phyloP scores from a whole-genome alignment of 441 rosid genomes.

The Dalechampia spathulata region DNA sequence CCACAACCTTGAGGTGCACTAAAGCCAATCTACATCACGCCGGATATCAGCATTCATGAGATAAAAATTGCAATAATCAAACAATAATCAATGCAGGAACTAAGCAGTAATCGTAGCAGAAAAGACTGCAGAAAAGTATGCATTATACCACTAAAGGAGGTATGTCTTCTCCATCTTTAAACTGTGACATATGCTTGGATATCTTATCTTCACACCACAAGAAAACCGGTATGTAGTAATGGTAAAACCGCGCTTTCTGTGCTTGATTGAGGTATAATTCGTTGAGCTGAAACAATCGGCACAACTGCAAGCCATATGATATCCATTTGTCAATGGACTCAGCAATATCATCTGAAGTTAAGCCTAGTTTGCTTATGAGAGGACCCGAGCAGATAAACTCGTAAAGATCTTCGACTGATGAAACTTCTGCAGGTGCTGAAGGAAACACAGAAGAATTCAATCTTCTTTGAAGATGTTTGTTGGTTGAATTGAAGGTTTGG shows the following conservation, averaged over 20 bases:
- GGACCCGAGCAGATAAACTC: slow-evolving; percentile 85
- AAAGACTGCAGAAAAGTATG: neutral
- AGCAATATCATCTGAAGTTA: slow-evolving; percentile 51
- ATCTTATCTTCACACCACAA: slow-evolving; percentile 84
- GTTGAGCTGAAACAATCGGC: slow-evolving; percentile 62
- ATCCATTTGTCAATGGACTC: slow-evolving; percentile 81
- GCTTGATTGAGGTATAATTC: slow-evolving; percentile 58
- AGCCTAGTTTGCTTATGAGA: slow-evolving; percentile 52
- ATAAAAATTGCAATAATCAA: neutral
- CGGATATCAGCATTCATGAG: slow-evolving; percentile 4
- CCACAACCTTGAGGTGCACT: slow-evolving; percentile 99
- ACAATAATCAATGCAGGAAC: slow-evolving; percentile 2
- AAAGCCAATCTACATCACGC: slow-evolving; percentile 72
- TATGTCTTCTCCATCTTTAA: slow-evolving; percentile 53
- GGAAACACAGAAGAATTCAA: slow-evolving; percentile 34
- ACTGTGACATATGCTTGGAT: slow-evolving; percentile 47
- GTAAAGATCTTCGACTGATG: slow-evolving; percentile 66
- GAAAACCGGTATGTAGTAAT: slow-evolving; percentile 85
- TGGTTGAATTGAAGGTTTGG: slow-evolving; percentile 15
- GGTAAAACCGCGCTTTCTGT: slow-evolving; percentile 77
- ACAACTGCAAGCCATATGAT: slow-evolving; percentile 51
- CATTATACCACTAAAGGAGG: slow-evolving; percentile 82
- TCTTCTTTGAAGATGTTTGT: slow-evolving; percentile 18
- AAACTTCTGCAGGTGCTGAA: slow-evolving; percentile 44
- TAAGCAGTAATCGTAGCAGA: slow-evolving; percentile 2